Percentiles rank a stretch among this genome's conserved stretches.
Evolutionary conservation across 73 alveolate genomes (phyloP).

Genomic region (Durusdinium trenchii): DNA sequence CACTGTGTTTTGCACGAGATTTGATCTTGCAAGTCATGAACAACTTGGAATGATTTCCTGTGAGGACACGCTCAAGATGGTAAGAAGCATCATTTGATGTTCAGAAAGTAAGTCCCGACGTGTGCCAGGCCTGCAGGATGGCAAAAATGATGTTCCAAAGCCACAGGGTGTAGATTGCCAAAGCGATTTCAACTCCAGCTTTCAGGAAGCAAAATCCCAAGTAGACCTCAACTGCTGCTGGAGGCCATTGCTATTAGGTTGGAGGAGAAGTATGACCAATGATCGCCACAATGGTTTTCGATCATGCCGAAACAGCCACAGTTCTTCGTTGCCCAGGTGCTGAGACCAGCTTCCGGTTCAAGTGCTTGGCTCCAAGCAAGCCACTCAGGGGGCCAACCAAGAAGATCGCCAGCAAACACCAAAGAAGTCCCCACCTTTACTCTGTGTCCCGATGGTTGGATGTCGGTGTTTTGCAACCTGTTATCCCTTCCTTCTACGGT

Average conservation of each 20-base stretch:
- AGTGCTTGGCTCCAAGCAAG: conserved; percentile 62
- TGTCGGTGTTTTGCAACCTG: no score
- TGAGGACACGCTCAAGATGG: neutral
- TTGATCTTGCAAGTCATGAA: neutral
- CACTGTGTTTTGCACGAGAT: neutral
- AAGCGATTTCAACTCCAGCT: neutral
- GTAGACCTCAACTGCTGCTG: conserved; percentile 3
- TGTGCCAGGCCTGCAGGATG: conserved; percentile 23
- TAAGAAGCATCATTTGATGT: neutral
- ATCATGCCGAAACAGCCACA: no score
- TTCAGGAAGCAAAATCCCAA: conserved; percentile 50
- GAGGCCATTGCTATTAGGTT: no score
- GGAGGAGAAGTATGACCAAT: no score
- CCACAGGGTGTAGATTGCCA: conserved; percentile 53
- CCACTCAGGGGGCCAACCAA: conserved; percentile 63
- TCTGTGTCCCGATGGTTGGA: no score
- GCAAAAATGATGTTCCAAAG: conserved; percentile 80
- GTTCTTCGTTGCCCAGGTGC: neutral
- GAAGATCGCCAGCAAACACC: neutral
- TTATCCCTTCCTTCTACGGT: no score
- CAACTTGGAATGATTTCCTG: neutral
- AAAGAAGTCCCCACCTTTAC: neutral
- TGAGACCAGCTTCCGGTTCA: conserved; percentile 54
- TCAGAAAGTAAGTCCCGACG: neutral
- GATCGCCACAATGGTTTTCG: no score